Base-by-base conservation (phyloP, 768 basidiomycete genomes). In the Coprinellus aureogranulatus region DNA sequence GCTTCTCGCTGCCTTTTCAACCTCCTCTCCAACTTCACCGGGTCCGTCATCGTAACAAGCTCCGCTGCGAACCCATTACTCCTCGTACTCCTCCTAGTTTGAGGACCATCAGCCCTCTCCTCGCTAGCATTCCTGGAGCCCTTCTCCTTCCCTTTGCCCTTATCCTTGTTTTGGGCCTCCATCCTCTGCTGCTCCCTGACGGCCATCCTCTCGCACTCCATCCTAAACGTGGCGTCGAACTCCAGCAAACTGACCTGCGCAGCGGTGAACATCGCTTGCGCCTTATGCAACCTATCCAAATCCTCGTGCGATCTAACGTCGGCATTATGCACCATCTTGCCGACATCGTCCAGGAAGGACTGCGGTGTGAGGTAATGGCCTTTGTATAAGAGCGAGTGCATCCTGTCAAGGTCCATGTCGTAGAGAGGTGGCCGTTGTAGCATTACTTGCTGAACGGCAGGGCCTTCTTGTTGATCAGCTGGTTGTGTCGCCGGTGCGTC, bases 121-220 rank as follows among this genome's bases (percentile, higher is more conserved):
- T 66, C 69, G 22, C 65, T 61, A 64, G 74, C 67, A 42, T 69
- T 65, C 18, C 66, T 70, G 54, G 73, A 71, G 16, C 67, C 79
- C 64, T 73, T 81, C 40, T 70, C 74, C 62, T 67, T 71, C 26
- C 60, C 68, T 50, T 67, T 70, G 50, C 77, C 86, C 39, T 77
- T 81, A 31, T 77, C 75, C 65, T 85, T 82, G 68, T 77, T 78
- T 52, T 78, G 67, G 58, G 84, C 86, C 9, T 82, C 81, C 58
- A 84, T 70, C 63, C 90, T 77, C 72, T 86, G 82, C 59, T 85
- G 74, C 67, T 95, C 90, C 52, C 87, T 77, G 39, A 72, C 79
- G 12, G 92, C 89, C 90, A 95, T 94, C 61, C 90, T 80, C 68
- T 90, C 87, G 69, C 95, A 98, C 69, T 98, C 96, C 27, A 86